Evolutionary conservation across 495 filamentous ascomycete genomes (phyloP), one percentile per base, ranked within the genome.

Genomic region (Thermochaetoides thermophila): DNA sequence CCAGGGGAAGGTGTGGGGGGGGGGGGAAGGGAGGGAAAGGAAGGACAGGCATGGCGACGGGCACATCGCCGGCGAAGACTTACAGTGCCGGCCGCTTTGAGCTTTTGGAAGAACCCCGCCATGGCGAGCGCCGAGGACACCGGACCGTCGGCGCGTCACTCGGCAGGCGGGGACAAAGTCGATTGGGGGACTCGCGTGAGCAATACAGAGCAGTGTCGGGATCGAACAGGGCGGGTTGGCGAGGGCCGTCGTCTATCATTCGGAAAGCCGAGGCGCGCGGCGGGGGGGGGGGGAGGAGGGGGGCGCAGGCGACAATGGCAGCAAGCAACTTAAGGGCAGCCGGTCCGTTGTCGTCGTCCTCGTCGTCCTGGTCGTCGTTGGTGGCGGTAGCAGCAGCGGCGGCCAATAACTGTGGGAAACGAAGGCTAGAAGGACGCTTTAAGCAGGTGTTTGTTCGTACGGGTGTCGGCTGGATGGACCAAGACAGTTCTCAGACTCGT

Each of bases 91-190:
- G 53, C 43, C 38, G 34, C 45, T 40, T 61, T 63, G 37, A 59
- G 52, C 39, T 59, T 62, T 20, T 52, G 55, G 24, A 64, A 50
- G 38, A 64, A 62, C 45, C 60, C 58, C 45, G 57, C 56, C 60
- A 64, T 64, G 32, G 33, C 35, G 41, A 32, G 42, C 27, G 39
- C 38, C 37, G 48, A 37, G 24, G 20, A 32, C 30, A 34, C 31
- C 35, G 20, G 23, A 27, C 21, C 16, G 32, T 11, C 33, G 37
- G 39, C 36, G 38, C 40, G 37, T 37, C 28, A 44, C 35, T 38
- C 22, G 35, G 21, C 40, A 31, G 34, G 30, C 29, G 32, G 39
- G 37, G 36, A 29, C 11, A 22, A 28, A 31, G 19, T 31, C 10
- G 22, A 38, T 33, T 14, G 39, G 23, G 17, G 23, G 24, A 20